phyloP scores from a whole-genome alignment of 2,329 filamentous ascomycete species.

The Penicillium sp. region DNA sequence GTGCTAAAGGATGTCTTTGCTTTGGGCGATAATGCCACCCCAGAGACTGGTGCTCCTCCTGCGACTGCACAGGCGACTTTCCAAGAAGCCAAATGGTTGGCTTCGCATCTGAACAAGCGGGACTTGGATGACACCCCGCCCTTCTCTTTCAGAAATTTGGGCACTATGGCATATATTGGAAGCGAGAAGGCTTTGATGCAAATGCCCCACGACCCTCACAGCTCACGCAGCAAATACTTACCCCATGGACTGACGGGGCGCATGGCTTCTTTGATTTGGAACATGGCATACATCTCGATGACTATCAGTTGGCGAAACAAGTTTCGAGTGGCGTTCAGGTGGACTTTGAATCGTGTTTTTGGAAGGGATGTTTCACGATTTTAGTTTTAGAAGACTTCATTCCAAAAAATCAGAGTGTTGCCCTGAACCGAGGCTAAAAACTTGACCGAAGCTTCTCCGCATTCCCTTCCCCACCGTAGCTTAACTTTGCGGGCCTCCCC shows the following conservation, averaged over 20 bases:
- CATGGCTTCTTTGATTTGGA: slow-evolving; percentile 45
- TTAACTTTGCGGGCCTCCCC: background rate
- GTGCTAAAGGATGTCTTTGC: slow-evolving; percentile 55
- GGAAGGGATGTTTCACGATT: slow-evolving; percentile 47
- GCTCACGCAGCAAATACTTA: slow-evolving; percentile 26
- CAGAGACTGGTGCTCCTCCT: slow-evolving; percentile 52
- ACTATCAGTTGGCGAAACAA: slow-evolving; percentile 49
- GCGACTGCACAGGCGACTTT: slow-evolving; percentile 60
- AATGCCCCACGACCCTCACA: slow-evolving; percentile 32
- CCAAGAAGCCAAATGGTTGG: slow-evolving; percentile 60
- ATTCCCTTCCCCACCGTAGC: slow-evolving; percentile 13
- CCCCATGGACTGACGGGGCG: slow-evolving; percentile 40
- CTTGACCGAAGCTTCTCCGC: slow-evolving; percentile 20
- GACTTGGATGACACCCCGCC: slow-evolving; percentile 34
- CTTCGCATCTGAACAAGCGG: slow-evolving; percentile 53
- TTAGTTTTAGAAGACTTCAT: slow-evolving; percentile 12
- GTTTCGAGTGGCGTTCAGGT: slow-evolving; percentile 41
- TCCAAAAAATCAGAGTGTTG: background rate
- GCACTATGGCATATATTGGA: slow-evolving; percentile 60
- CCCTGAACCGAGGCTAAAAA: background rate
- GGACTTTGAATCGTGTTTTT: slow-evolving; percentile 44
- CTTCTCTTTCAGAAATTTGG: slow-evolving; percentile 58
- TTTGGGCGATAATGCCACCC: slow-evolving; percentile 56
- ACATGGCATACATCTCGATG: slow-evolving; percentile 47
- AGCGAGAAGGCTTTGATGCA: slow-evolving; percentile 59